Conservation (phyloP, 352 stramenopile species). For the Phytopythium vexans region DNA sequence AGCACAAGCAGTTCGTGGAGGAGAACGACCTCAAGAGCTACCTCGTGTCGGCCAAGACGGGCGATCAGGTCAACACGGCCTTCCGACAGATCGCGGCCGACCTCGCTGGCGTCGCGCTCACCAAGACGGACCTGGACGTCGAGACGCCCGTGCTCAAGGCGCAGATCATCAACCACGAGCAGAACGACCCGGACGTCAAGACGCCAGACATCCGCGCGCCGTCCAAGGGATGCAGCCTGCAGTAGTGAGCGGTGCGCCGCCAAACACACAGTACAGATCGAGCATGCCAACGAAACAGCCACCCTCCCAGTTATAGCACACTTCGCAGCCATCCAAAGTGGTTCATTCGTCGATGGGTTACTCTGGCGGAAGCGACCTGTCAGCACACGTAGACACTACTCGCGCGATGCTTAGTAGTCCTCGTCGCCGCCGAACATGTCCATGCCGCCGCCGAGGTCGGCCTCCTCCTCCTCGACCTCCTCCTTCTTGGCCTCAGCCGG, state of each 20-base stretch:
- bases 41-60: conserved; percentile 93
- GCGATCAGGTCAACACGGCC: conserved; percentile 88
- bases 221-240: conserved; percentile 50
- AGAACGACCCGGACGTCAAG: conserved; percentile 89
- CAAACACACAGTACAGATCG: conserved; percentile 1
- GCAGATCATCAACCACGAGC: conserved; percentile 91
- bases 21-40: conserved; percentile 92
- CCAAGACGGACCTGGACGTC: conserved; percentile 82
- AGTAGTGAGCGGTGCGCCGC: conserved; percentile 16
- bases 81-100: conserved; percentile 87
- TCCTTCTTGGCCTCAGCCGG: conserved; percentile 70
- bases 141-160: conserved; percentile 86
- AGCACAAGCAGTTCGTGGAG: conserved; percentile 92
- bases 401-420: conserved; percentile 73
- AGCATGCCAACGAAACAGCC: not conserved
- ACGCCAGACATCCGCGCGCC: conserved; percentile 56
- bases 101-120: conserved; percentile 79
- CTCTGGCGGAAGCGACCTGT: conserved; percentile 25
- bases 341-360: conserved; percentile 74
- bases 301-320: no score
- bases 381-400: conserved; percentile 1
- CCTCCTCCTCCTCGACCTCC: conserved; percentile 83
- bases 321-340: conserved; percentile 32
- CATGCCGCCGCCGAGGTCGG: conserved; percentile 82
- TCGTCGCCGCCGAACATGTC: conserved; percentile 88